phyloP scores from a whole-genome alignment of 345 rosid genomes.

The Eucalyptus cloeziana region DNA sequence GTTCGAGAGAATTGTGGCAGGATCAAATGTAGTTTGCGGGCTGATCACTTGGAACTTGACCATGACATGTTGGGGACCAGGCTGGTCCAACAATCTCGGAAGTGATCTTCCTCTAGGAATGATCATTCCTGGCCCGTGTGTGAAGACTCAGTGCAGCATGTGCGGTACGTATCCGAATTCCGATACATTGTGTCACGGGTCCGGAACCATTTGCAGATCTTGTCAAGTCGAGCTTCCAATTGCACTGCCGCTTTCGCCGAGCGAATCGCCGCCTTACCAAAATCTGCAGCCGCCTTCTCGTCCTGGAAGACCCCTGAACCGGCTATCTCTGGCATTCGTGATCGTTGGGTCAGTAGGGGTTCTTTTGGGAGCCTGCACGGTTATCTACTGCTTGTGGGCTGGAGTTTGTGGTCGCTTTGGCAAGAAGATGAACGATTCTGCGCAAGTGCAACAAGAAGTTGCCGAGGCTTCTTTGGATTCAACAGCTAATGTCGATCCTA shows the following conservation, averaged over 20 bases:
- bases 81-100: constrained; percentile 14
- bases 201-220: constrained; percentile 35
- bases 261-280: not conserved
- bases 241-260: constrained; percentile 26
- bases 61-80: constrained; percentile 38
- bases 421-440: not conserved
- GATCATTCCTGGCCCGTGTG: constrained; percentile 49
- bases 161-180: constrained; percentile 43
- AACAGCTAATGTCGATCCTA: not conserved
- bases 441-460: not conserved
- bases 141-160: constrained; percentile 16
- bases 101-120: constrained; percentile 13
- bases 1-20: constrained; percentile 35
- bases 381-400: constrained; percentile 18
- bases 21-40: constrained; percentile 38
- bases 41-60: constrained; percentile 32
- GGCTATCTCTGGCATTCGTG: constrained; percentile 14
- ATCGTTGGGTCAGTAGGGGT: constrained; percentile 38
- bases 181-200: constrained; percentile 28
- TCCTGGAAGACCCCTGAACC: not conserved
- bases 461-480: not conserved
- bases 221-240: constrained; percentile 35
- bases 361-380: constrained; percentile 23
- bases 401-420: not conserved
- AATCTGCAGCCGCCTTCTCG: not conserved